A percentile compares a stretch with the other conserved stretches of the same genome.
Evolutionary conservation across 2,329 filamentous ascomycete genomes (phyloP).

Genomic region (Daldinia sp.): DNA sequence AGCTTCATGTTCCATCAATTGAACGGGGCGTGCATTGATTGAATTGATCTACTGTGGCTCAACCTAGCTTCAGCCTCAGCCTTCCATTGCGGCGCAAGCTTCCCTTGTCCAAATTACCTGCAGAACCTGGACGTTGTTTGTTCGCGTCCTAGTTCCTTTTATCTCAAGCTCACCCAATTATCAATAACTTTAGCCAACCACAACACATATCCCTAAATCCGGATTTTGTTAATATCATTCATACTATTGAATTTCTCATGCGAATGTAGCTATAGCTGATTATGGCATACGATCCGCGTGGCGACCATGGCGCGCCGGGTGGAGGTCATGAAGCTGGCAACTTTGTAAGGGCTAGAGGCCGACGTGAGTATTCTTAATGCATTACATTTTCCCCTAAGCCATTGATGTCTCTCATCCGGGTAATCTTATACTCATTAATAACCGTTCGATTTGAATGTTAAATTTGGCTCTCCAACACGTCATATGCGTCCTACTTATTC

Average conservation of each 20-base stretch:
- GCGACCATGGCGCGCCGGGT: slow-evolving; percentile 59
- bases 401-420: neutral
- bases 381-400: slow-evolving; percentile 13
- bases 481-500: neutral
- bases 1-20: too few relatives aligned
- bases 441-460: neutral
- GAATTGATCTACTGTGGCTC: slow-evolving; percentile 19
- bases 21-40: too few relatives aligned
- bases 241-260: neutral
- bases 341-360: slow-evolving; percentile 63
- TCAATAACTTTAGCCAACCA: slow-evolving; percentile 17
- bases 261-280: slow-evolving; percentile 41
- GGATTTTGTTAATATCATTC: neutral
- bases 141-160: slow-evolving; percentile 27
- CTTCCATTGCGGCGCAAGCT: slow-evolving; percentile 31
- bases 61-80: slow-evolving; percentile 33
- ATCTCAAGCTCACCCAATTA: slow-evolving; percentile 24
- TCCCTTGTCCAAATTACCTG: slow-evolving; percentile 26
- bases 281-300: slow-evolving; percentile 68
- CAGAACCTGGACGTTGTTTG: slow-evolving; percentile 15
- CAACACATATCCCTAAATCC: neutral
- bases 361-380: slow-evolving; percentile 58
- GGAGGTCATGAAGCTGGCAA: slow-evolving; percentile 57
- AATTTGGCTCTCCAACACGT: slow-evolving; percentile 1
- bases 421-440: neutral